These are phyloP conservation scores for Diaporthe sp. DNA, from an alignment of 2,329 filamentous ascomycete species.

Conservation along the genomic window DNA sequence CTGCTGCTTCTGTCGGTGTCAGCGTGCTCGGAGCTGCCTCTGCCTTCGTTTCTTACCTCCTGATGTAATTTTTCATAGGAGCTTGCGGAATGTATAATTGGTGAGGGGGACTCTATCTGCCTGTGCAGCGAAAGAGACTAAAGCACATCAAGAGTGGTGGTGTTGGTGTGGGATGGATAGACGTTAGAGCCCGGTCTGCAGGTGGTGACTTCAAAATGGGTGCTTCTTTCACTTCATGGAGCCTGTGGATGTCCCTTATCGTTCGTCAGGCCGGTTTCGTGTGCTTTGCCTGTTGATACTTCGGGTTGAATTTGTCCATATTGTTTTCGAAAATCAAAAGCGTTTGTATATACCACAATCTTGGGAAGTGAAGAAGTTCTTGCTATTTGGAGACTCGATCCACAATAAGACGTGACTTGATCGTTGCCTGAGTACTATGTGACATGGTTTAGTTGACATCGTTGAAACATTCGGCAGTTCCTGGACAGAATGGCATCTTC, in stretches of 20 bases:
- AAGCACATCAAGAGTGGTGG: neutral
- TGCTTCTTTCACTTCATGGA: neutral
- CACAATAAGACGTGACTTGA: neutral
- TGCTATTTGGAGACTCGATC: neutral
- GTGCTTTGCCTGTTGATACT: neutral
- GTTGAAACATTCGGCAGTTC: no score
- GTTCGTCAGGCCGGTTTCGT: neutral
- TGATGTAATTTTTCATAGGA: neutral
- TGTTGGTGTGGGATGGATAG: neutral
- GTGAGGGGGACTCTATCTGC: neutral
- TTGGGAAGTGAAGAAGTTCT: neutral
- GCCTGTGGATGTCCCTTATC: neutral
- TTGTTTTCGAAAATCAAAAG: neutral
- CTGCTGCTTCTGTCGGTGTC: conserved; percentile 14
- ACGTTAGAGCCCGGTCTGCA: no score
- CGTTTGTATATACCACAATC: neutral
- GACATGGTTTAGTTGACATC: no score
- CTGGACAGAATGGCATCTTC: no score
- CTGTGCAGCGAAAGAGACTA: neutral
- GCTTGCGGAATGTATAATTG: no score
- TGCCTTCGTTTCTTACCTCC: conserved; percentile 29
- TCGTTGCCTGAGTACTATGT: neutral
- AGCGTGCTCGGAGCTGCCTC: conserved; percentile 15
- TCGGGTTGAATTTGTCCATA: neutral
- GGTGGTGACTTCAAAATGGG: no score